Evolutionary conservation across 140 eudicot species (phyloP), one percentile per base, ranked within the genome.

Genomic region (Bidens hawaiensis): DNA sequence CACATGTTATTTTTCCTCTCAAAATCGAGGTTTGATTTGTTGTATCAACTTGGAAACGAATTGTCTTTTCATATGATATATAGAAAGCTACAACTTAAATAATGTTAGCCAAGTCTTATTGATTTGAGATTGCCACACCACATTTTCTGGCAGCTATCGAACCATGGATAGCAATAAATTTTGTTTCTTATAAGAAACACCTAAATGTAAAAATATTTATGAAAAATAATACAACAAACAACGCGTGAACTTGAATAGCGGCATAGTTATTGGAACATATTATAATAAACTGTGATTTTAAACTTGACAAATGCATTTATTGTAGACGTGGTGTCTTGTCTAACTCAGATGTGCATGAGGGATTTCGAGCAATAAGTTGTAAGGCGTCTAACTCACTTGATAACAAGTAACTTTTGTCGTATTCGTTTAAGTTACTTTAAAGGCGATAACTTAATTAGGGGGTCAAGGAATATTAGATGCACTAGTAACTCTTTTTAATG

Each of bases 11-110:
- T 6, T 30, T 58, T 30, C 43, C 8, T 2, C 38, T 1, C 36
- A 69, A 60, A 60, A 13, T 69, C 19, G 15, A 13, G 31, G 30
- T 70, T 22, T 59, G 42, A 59, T 60, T 36, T 16, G 33, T 16
- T 47, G 21, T 22, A 60, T 65, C 58, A 70, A 47, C 16, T 48
- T 16, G 43, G 14, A 24, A 34, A 17, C 19, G 69, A 60, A 61
- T 34, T 70, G 69, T 70, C 76, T 24, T 34, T 34, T 70, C 76
- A 60, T 46, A 60, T 58, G 52, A 69, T 69, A 69, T 33, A 34
- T 10, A 38, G 54, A 60, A 33, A 60, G 45, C 60, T 47, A 6
- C 68, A 70, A 48, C 42, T 48, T 23, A 33, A 70, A 60, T 48
- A 49, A 34, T 47, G 13, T n/a, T n/a, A n/a, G n/a, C n/a, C n/a